Evolutionary conservation across 139 green algal species (phyloP).

Genomic region (Yamagishiella unicocca): DNA sequence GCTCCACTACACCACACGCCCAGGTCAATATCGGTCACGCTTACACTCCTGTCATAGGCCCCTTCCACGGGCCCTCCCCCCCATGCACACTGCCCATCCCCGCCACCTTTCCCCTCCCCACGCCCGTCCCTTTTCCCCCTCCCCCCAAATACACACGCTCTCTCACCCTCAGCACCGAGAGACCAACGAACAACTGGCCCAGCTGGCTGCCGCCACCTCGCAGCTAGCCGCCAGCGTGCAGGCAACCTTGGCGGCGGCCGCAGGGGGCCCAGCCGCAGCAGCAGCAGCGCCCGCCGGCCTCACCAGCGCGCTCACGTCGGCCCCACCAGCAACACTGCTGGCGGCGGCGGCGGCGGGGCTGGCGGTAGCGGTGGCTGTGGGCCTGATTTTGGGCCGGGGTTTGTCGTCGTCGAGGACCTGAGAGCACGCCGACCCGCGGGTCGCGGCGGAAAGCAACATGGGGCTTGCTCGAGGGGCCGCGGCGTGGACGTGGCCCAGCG

Average conservation of each 20-base stretch:
- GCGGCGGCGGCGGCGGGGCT: not conserved
- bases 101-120: not conserved
- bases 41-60: no score
- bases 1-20: no score
- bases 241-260: not conserved
- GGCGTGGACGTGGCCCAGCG: no score
- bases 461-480: no score
- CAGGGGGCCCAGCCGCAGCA: no score
- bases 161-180: constrained; percentile 13
- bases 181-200: constrained; percentile 43
- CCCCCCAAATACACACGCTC: not conserved
- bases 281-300: not conserved
- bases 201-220: constrained; percentile 32
- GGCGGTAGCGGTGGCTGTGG: not conserved
- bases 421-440: no score
- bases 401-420: no score
- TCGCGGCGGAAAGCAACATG: no score
- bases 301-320: not conserved
- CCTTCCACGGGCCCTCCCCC: no score
- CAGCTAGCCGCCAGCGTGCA: constrained; percentile 31
- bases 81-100: not conserved
- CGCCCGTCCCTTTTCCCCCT: not conserved
- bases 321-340: not conserved
- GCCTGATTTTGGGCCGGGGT: not conserved
- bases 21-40: no score